These are phyloP conservation scores for Colletotrichum orbiculare DNA, from an alignment of 2,329 filamentous ascomycete species.

Conservation along the genomic window DNA sequence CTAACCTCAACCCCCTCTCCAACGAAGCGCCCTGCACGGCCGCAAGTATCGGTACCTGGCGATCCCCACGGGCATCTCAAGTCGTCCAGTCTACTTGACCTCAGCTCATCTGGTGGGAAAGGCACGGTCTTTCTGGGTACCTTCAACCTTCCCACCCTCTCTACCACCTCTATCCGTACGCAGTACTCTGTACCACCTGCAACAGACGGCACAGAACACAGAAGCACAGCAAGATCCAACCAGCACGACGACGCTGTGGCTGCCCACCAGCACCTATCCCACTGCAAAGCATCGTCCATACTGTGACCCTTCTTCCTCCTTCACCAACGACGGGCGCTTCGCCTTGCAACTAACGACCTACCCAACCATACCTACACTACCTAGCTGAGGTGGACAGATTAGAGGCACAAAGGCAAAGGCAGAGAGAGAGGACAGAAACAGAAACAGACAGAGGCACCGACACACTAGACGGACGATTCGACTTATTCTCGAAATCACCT, in stretches of 20 bases:
- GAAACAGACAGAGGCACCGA: constrained; percentile 25
- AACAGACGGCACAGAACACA: too few species aligned
- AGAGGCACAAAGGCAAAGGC: constrained; percentile 16
- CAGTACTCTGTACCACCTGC: not conserved
- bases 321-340: too few species aligned
- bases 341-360: too few species aligned
- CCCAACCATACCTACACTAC: too few species aligned
- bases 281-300: too few species aligned
- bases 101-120: constrained; percentile 21
- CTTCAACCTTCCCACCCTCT: constrained; percentile 12
- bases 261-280: too few species aligned
- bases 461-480: constrained; percentile 24
- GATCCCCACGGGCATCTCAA: constrained; percentile 16
- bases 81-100: constrained; percentile 20
- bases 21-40: constrained; percentile 19
- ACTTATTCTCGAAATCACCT: constrained; percentile 36
- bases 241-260: too few species aligned
- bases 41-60: constrained; percentile 20
- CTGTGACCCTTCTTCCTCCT: too few species aligned
- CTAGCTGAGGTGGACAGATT: too few species aligned
- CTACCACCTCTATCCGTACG: constrained; percentile 1
- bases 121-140: constrained; percentile 23
- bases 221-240: not conserved
- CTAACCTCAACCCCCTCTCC: not conserved
- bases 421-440: constrained; percentile 14